Conservation (phyloP, 257 asterid genomes). For the Solanum chilense region DNA sequence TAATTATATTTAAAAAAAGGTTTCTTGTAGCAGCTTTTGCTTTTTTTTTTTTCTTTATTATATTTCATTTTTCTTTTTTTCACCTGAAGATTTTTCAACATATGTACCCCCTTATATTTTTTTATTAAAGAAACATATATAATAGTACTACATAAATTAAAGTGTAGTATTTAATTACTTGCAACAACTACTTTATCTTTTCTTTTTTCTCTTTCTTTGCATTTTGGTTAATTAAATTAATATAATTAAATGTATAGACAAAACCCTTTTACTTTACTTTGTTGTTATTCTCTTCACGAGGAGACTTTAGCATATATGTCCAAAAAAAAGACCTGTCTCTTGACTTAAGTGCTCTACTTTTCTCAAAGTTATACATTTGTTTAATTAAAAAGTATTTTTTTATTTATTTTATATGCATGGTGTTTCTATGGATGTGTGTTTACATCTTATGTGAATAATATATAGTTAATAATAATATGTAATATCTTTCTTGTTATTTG, state of each 20-base stretch:
- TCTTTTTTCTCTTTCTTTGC: slow-evolving; percentile 7
- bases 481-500: background rate
- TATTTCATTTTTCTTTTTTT: background rate
- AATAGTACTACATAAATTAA: background rate
- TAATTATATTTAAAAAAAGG: slow-evolving; percentile 16
- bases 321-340: slow-evolving; percentile 38
- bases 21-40: slow-evolving; percentile 63
- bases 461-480: background rate
- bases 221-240: slow-evolving; percentile 12
- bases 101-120: background rate
- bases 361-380: slow-evolving; percentile 11
- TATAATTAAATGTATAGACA: slow-evolving; percentile 1
- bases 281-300: slow-evolving; percentile 58
- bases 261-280: slow-evolving; percentile 12
- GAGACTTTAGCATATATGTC: slow-evolving; percentile 25
- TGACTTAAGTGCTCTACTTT: slow-evolving; percentile 59
- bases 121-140: background rate
- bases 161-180: background rate
- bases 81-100: background rate
- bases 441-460: slow-evolving; percentile 2
- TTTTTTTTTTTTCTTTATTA: slow-evolving; percentile 14
- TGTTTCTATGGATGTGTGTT: slow-evolving; percentile 15
- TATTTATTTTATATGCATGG: slow-evolving; percentile 8
- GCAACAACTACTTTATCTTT: background rate
- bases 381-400: background rate